phyloP scores from a whole-genome alignment of 257 asterid genomes.

The Penstemon newberryi region DNA sequence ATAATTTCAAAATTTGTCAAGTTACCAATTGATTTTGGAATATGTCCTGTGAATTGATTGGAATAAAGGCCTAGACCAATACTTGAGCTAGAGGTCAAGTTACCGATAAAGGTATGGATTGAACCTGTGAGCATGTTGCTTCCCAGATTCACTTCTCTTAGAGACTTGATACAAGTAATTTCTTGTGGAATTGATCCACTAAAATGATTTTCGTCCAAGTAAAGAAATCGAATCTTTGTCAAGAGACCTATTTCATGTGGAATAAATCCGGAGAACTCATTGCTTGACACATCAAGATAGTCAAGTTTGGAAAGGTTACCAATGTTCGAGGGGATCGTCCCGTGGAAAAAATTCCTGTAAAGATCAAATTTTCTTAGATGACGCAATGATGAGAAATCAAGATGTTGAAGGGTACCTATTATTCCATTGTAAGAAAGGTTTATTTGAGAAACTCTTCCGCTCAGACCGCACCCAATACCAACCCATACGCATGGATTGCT shows the following conservation, averaged over 20 bases:
- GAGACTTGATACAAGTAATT: slow-evolving; percentile 20
- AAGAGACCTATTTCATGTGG: slow-evolving; percentile 16
- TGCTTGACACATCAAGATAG: slow-evolving; percentile 17
- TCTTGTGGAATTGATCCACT: slow-evolving; percentile 23
- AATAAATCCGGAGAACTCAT: slow-evolving; percentile 22
- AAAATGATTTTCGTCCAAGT: slow-evolving; percentile 20
- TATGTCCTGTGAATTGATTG: slow-evolving; percentile 24
- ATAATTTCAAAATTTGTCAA: slow-evolving; percentile 14
- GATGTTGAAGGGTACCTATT: slow-evolving; percentile 24
- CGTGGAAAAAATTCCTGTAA: slow-evolving; percentile 20
- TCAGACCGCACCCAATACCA: slow-evolving; percentile 27
- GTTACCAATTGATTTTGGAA: slow-evolving; percentile 32
- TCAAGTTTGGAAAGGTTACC: slow-evolving; percentile 21
- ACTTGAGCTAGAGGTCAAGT: slow-evolving; percentile 4
- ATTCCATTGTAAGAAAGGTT: slow-evolving; percentile 26
- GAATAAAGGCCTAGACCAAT: too few relatives aligned
- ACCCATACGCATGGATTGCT: slow-evolving; percentile 22
- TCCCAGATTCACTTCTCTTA: slow-evolving; percentile 18
- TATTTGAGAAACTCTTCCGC: slow-evolving; percentile 18
- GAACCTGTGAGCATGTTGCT: slow-evolving; percentile 29
- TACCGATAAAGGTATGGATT: slow-evolving; percentile 35
- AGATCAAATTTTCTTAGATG: slow-evolving; percentile 18
- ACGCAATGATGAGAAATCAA: slow-evolving; percentile 30
- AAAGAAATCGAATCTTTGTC: slow-evolving; percentile 9
- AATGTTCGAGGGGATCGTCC: slow-evolving; percentile 20